Conservation (phyloP, 345 rosid genomes). For the Eucalyptus cladocalyx region DNA sequence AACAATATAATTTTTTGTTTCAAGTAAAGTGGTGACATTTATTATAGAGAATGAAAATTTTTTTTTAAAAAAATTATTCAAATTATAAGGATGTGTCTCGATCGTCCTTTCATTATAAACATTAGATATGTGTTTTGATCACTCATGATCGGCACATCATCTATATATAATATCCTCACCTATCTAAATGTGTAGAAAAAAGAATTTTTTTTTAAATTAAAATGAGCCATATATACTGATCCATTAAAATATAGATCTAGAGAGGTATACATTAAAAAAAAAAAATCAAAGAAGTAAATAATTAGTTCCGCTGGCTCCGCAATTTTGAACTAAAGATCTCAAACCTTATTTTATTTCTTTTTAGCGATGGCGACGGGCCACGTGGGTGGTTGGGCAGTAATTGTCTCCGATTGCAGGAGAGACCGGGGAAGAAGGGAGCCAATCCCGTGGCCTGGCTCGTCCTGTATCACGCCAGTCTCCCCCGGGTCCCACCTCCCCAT, state of each 20-base stretch:
- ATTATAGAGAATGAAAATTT: not conserved
- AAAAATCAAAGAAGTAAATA: not conserved
- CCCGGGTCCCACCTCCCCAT: not conserved
- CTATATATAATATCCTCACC: not conserved
- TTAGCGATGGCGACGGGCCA: slow-evolving; percentile 4
- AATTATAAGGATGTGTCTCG: not conserved
- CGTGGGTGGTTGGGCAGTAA: slow-evolving; percentile 27
- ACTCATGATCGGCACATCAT: rapidly evolving
- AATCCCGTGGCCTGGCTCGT: not conserved
- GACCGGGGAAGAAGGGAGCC: not conserved
- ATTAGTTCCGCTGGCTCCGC: not conserved
- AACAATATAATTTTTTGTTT: too few relatives aligned
- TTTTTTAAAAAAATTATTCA: not conserved
- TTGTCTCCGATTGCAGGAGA: not conserved
- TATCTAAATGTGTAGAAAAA: too few relatives aligned
- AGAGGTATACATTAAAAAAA: too few relatives aligned
- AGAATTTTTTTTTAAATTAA: rapidly evolving
- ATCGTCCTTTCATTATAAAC: not conserved
- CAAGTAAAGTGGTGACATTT: too few relatives aligned
- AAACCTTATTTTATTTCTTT: too few relatives aligned
- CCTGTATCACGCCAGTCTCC: not conserved
- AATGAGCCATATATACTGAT: too few relatives aligned
- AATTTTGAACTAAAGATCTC: too few relatives aligned
- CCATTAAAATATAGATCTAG: too few relatives aligned
- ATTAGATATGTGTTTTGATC: not conserved